Evolutionary conservation across 2,329 filamentous ascomycete genomes (phyloP).

Genomic region (Ambrosiella beaveri): DNA sequence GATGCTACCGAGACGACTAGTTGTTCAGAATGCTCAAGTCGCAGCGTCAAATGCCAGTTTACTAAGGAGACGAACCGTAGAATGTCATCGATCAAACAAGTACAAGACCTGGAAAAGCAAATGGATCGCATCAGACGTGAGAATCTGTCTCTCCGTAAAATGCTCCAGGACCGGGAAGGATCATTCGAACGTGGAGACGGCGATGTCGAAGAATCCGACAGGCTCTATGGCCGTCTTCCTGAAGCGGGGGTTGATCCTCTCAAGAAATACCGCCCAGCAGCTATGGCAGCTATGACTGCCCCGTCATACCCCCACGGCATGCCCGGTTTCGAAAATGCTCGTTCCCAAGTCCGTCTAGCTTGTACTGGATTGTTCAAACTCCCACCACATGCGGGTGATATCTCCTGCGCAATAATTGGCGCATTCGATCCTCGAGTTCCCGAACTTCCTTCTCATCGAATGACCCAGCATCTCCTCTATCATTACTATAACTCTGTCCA

Average conservation of each 20-base stretch:
- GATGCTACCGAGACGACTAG: constrained; percentile 92
- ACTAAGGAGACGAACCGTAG: constrained; percentile 96
- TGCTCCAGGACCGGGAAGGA: constrained; percentile 35
- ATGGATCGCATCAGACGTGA: constrained; percentile 65
- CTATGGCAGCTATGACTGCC: constrained; percentile 11
- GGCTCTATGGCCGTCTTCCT: constrained; percentile 5
- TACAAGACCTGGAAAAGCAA: constrained; percentile 91
- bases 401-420: constrained; percentile 11
- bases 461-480: constrained; percentile 54
- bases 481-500: constrained; percentile 66
- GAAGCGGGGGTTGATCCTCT: constrained; percentile 9
- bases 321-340: constrained; percentile 10
- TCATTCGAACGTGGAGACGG: constrained; percentile 33
- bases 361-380: constrained; percentile 12
- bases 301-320: constrained; percentile 11
- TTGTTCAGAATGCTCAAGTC: constrained; percentile 92
- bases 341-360: constrained; percentile 11
- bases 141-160: constrained; percentile 54
- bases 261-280: constrained; percentile 12
- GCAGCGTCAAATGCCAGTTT: constrained; percentile 95
- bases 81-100: constrained; percentile 99
- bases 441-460: constrained; percentile 50
- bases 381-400: constrained; percentile 11
- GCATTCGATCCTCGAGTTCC: constrained; percentile 38
- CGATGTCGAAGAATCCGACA: constrained; percentile 35